Conservation (phyloP, 139 green algal genomes). For the Desmodesmus armatus region DNA sequence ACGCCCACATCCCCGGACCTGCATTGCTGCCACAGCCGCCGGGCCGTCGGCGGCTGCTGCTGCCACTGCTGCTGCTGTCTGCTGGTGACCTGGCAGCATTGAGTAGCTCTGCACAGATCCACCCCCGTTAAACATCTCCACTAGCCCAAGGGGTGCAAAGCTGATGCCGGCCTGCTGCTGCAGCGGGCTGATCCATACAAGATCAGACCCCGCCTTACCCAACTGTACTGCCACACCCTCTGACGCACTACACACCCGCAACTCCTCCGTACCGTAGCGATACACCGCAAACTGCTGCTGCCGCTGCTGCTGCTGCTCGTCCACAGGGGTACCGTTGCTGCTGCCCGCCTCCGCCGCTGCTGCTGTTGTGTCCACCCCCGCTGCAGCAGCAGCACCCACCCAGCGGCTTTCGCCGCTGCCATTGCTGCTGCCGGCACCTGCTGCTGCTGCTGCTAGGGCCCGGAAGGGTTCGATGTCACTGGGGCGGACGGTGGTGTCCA, state of each 20-base stretch:
- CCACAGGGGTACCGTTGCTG: neutral
- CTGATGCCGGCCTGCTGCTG: slow-evolving; percentile 24
- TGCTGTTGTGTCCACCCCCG: neutral
- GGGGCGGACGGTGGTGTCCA: slow-evolving; percentile 51
- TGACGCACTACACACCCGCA: slow-evolving; percentile 7
- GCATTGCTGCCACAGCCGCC: slow-evolving; percentile 46
- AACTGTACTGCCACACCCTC: slow-evolving; percentile 8
- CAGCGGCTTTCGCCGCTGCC: slow-evolving; percentile 15
- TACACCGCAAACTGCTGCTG: slow-evolving; percentile 43
- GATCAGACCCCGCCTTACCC: slow-evolving; percentile 15
- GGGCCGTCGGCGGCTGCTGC: neutral
- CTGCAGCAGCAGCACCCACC: slow-evolving; percentile 10
- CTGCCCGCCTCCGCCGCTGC: neutral
- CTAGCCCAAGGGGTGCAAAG: slow-evolving; percentile 76
- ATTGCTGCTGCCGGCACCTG: no score
- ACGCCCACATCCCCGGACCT: slow-evolving; percentile 59
- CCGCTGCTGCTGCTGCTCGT: slow-evolving; percentile 4
- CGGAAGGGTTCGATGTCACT: slow-evolving; percentile 70
- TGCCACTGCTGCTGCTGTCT: neutral
- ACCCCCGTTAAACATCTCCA: slow-evolving; percentile 84
- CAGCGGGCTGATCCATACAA: slow-evolving; percentile 59
- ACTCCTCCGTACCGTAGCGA: slow-evolving; percentile 32
- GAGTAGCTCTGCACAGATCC: slow-evolving; percentile 66
- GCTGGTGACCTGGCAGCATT: neutral
- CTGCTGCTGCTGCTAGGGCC: neutral